Base-by-base conservation (phyloP, 2,329 filamentous ascomycete genomes). In the Drechslera avenae region DNA sequence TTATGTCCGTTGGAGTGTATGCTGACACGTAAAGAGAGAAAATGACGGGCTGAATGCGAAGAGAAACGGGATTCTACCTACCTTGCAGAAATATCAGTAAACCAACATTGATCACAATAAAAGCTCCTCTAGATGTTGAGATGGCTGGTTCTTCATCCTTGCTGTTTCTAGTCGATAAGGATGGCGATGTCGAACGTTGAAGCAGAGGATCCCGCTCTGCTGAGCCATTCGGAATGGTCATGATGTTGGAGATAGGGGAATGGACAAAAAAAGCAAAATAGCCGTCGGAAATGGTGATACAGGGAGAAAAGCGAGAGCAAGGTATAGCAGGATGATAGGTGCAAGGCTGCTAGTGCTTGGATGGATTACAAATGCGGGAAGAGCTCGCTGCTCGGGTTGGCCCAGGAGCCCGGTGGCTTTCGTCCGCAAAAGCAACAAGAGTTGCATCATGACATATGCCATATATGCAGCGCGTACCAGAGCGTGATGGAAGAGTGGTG, bases 81-180 rank as follows among this genome's bases (percentile, higher is more conserved):
- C 83, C 82, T 77, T 85, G 83, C 13, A 86, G 68, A 60, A 86
- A 86, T 21, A 86, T 82, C 40, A 86, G 73, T 2, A 80, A 66
- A 64, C 81, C 83, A 59, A 84, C 76, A 56, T 80, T 84, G 34
- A 79, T 54, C 12, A 79, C 73, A 46, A 87, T 81, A 35, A 79
- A 57, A 5, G 57, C 48, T 17, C 69, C 71, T 35, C 69, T 57
- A 7, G 51, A 56, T 16, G 44, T 60, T 2, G 69, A 71, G 13
- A 73, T 68, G 17, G 39, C 42, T 14, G 53, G 21, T 6, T 58
- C 49, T 21, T 53, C 52, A 28, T 62, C 63, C 32, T 68, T 59
- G 36, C 52, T 46, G 45, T 62, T 52, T 39, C 49, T 49, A 39
- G 62, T 56, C 14, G 63, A 57, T 46, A 55, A 31, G 49, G 48